These are phyloP conservation scores for Nosema granulosis DNA, from an alignment of 371 early-diverging fungal genomes.

Conservation along the genomic window DNA sequence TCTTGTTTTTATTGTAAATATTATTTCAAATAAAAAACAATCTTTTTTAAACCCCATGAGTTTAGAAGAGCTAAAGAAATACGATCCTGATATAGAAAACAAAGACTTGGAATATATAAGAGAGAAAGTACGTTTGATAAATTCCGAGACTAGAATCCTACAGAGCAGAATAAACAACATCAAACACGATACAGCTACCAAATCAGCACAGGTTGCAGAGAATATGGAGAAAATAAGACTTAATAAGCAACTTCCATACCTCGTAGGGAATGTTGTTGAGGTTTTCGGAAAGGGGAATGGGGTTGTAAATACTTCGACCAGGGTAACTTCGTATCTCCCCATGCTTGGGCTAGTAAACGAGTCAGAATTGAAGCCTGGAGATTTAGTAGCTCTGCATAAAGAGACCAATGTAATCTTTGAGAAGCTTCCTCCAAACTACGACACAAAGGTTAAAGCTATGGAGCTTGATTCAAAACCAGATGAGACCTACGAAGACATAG, in stretches of 20 bases:
- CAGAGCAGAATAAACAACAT: constrained; percentile 60
- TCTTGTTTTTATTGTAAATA: background rate
- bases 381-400: constrained; percentile 98
- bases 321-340: constrained; percentile 73
- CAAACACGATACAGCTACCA: constrained; percentile 63
- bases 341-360: constrained; percentile 92
- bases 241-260: constrained; percentile 94
- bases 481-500: constrained; percentile 95
- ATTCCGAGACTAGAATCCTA: constrained; percentile 63
- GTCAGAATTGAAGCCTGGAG: constrained; percentile 85
- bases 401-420: constrained; percentile 95
- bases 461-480: constrained; percentile 99
- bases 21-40: background rate
- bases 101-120: constrained; percentile 27
- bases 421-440: constrained; percentile 93
- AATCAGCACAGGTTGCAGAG: constrained; percentile 86
- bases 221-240: constrained; percentile 96
- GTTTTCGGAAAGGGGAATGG: constrained; percentile 67
- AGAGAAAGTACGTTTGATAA: constrained; percentile 59
- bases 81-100: constrained; percentile 46
- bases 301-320: constrained; percentile 55
- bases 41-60: constrained; percentile 17
- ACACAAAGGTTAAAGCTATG: constrained; percentile 98
- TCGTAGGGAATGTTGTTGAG: constrained; percentile 97
- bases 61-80: constrained; percentile 44